Evolutionary conservation across 129 eudicot genomes (phyloP).

Genomic region (Centella asiatica): DNA sequence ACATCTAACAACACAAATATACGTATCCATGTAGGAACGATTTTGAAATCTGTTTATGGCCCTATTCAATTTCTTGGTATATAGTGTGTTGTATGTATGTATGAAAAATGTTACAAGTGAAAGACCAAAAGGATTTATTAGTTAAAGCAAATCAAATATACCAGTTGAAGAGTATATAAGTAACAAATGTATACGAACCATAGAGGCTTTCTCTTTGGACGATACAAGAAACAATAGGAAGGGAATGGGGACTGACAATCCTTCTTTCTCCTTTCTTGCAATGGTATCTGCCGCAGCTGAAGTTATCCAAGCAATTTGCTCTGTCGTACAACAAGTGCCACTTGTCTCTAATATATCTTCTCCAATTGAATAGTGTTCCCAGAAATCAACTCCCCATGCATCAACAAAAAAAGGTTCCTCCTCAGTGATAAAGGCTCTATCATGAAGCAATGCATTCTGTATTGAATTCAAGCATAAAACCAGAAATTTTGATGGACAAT

Average conservation of each 20-base stretch:
- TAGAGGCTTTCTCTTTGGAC: conserved; percentile 62
- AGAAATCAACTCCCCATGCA: conserved; percentile 81
- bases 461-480: conserved; percentile 61
- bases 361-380: conserved; percentile 63
- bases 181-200: conserved; percentile 38
- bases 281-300: conserved; percentile 77
- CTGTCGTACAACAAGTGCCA: conserved; percentile 42
- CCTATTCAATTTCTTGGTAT: no score
- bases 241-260: conserved; percentile 49
- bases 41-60: background rate
- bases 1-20: no score
- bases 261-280: conserved; percentile 70
- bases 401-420: conserved; percentile 49
- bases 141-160: background rate
- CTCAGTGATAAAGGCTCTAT: conserved; percentile 21
- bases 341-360: conserved; percentile 56
- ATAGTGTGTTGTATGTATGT: no score
- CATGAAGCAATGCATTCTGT: conserved; percentile 39
- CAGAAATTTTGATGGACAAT: conserved; percentile 68
- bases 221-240: conserved; percentile 74
- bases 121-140: background rate
- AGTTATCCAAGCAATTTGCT: conserved; percentile 86
- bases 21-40: background rate
- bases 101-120: background rate
- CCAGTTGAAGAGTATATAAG: background rate